phyloP scores from a whole-genome alignment of 139 green algal genomes.

The Haematococcus lacustris region DNA sequence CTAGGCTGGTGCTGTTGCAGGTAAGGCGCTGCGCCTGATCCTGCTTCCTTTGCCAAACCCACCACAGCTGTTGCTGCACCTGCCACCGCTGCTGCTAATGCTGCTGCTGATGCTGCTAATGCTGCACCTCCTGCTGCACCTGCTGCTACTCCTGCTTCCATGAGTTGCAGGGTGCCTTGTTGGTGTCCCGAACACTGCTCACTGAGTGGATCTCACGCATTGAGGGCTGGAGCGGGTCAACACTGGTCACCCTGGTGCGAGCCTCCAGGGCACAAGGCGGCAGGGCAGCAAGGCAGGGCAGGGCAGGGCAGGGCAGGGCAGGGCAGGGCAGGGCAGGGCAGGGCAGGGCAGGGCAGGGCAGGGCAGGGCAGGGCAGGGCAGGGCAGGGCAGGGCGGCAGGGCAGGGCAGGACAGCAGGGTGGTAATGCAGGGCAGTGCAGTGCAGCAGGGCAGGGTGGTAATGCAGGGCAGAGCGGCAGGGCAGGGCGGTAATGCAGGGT shows the following conservation, averaged over 20 bases:
- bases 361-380: too few species aligned
- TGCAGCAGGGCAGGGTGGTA: too few species aligned
- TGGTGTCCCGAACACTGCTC: constrained; percentile 75
- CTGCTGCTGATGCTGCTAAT: not conserved
- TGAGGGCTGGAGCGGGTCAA: constrained; percentile 55
- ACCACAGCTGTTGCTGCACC: not conserved
- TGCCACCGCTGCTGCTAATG: not conserved
- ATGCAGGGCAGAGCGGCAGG: too few species aligned
- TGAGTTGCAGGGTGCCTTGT: constrained; percentile 38
- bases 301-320: too few species aligned
- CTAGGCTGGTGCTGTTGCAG: constrained; percentile 62
- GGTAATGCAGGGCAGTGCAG: too few species aligned
- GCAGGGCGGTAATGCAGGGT: too few species aligned
- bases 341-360: too few species aligned
- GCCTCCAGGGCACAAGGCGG: not conserved
- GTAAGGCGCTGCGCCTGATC: not conserved
- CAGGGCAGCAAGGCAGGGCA: too few species aligned
- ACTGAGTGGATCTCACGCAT: constrained; percentile 72
- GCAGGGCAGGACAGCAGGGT: too few species aligned
- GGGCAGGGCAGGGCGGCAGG: too few species aligned
- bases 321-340: too few species aligned
- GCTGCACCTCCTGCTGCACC: not conserved
- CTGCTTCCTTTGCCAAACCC: not conserved
- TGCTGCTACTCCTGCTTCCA: not conserved
- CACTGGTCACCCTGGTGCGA: constrained; percentile 32